A percentile compares a stretch with the other conserved stretches of the same genome.
Conservation (phyloP, 73 alveolate genomes). For the Paramecium octaurelia region DNA sequence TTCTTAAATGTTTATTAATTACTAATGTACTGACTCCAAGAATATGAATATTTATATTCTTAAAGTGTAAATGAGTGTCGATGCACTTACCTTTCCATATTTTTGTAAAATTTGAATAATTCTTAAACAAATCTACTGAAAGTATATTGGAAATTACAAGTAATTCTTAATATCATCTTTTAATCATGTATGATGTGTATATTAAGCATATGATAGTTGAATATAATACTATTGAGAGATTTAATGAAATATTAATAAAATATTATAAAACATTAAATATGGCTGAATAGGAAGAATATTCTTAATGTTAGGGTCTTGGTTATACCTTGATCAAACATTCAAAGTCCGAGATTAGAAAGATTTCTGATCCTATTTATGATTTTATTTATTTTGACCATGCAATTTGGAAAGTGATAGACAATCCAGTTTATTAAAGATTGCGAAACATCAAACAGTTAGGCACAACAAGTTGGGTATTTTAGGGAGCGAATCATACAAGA, state of each 20-base stretch:
- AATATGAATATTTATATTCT: too few relatives aligned
- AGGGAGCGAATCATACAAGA: conserved; percentile 80
- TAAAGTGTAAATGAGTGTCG: too few relatives aligned
- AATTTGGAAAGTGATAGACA: conserved; percentile 60
- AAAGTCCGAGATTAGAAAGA: conserved; percentile 42
- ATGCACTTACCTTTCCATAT: too few relatives aligned
- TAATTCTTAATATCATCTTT: too few relatives aligned
- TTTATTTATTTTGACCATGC: conserved; percentile 22
- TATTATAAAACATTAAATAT: background rate
- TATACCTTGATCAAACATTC: background rate
- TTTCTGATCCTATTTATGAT: conserved; percentile 53
- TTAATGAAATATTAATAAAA: background rate
- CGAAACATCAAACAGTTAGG: conserved; percentile 59
- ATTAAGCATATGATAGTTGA: too few relatives aligned
- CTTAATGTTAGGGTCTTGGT: background rate
- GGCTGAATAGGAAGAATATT: background rate
- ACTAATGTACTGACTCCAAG: too few relatives aligned
- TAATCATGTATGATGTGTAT: too few relatives aligned
- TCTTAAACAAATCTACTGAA: too few relatives aligned
- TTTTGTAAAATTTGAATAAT: too few relatives aligned
- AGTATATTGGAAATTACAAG: too few relatives aligned
- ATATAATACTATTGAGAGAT: too few relatives aligned
- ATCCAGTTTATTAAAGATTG: conserved; percentile 44
- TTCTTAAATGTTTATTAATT: too few relatives aligned
- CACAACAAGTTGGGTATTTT: conserved; percentile 24